Evolutionary conservation across 768 basidiomycete genomes (phyloP).

Genomic region (Lentinula raphanica): DNA sequence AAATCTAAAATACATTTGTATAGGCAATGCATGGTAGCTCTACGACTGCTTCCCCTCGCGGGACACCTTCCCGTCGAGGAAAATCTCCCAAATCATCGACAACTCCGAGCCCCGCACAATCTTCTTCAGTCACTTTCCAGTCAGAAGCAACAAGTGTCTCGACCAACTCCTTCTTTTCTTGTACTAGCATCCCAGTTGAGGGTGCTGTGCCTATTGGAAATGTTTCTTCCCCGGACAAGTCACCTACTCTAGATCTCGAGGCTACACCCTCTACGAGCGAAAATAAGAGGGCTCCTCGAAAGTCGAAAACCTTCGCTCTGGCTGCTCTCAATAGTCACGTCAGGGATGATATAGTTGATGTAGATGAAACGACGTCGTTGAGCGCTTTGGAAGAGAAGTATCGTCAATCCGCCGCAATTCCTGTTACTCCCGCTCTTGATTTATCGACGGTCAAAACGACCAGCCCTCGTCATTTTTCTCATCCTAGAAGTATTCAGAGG

Average conservation of each 20-base stretch:
- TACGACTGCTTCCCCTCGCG: conserved; percentile 45
- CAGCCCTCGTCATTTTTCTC: conserved; percentile 38
- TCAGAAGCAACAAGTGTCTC: conserved; percentile 48
- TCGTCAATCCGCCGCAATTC: conserved; percentile 51
- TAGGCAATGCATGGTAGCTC: conserved; percentile 38
- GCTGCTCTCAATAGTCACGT: conserved; percentile 71
- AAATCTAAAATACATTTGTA: not conserved
- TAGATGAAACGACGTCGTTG: conserved; percentile 46
- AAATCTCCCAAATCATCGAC: conserved; percentile 51
- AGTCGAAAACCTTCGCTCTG: conserved; percentile 86
- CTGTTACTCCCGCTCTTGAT: conserved; percentile 60
- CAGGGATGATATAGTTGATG: conserved; percentile 47
- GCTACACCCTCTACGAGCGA: conserved; percentile 32
- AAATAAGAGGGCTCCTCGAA: conserved; percentile 72
- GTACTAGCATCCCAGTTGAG: conserved; percentile 72
- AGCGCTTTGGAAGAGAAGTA: conserved; percentile 45
- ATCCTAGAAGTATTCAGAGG: conserved; percentile 42
- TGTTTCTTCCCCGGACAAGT: conserved; percentile 30
- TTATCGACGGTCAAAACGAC: conserved; percentile 67
- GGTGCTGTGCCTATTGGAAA: conserved; percentile 62
- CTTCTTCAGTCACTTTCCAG: conserved; percentile 38
- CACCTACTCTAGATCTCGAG: conserved; percentile 23
- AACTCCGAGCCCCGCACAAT: conserved; percentile 41
- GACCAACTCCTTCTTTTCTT: conserved; percentile 54
- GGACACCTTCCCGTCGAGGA: conserved; percentile 58